Percentiles rank a stretch among this genome's conserved stretches.
Conservation (phyloP, 2,329 filamentous ascomycete species). For the Pyrenophora seminiperda region DNA sequence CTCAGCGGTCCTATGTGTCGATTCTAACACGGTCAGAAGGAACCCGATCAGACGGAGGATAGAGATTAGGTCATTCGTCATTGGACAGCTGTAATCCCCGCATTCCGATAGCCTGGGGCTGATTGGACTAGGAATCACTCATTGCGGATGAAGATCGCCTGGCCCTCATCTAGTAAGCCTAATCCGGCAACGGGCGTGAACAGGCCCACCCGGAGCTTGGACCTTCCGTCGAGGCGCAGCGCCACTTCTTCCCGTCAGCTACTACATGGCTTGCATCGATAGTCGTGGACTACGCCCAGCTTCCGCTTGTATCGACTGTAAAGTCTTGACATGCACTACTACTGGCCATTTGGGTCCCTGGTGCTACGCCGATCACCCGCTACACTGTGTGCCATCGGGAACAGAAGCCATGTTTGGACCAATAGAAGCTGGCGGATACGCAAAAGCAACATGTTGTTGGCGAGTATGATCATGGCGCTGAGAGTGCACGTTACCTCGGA, state of each 20-base stretch:
- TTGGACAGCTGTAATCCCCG: conserved; percentile 1
- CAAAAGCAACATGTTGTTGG: not conserved
- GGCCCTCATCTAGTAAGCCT: not conserved
- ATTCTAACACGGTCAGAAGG: no score
- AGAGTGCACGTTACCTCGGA: conserved; percentile 2
- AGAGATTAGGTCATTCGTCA: not conserved
- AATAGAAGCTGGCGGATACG: conserved; percentile 1
- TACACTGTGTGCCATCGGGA: not conserved
- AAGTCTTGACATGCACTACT: not conserved
- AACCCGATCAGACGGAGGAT: not conserved
- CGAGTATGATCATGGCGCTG: not conserved
- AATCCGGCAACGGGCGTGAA: conserved; percentile 7
- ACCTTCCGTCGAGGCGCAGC: conserved; percentile 4
- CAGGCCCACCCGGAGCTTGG: conserved; percentile 1
- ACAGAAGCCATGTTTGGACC: not conserved
- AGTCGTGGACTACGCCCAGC: not conserved
- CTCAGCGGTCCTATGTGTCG: no score
- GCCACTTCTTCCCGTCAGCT: conserved; percentile 2
- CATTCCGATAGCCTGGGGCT: conserved; percentile 2
- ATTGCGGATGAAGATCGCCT: conserved; percentile 2
- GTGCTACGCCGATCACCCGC: conserved; percentile 3
- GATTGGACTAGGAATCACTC: not conserved
- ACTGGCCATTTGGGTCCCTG: not conserved
- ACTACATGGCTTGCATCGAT: not conserved
- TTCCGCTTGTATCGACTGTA: not conserved